Percentiles rank a stretch among this genome's conserved stretches.
These are phyloP conservation scores for Sclerotinia minor DNA, from an alignment of 2,329 filamentous ascomycete genomes.

Conservation along the genomic window DNA sequence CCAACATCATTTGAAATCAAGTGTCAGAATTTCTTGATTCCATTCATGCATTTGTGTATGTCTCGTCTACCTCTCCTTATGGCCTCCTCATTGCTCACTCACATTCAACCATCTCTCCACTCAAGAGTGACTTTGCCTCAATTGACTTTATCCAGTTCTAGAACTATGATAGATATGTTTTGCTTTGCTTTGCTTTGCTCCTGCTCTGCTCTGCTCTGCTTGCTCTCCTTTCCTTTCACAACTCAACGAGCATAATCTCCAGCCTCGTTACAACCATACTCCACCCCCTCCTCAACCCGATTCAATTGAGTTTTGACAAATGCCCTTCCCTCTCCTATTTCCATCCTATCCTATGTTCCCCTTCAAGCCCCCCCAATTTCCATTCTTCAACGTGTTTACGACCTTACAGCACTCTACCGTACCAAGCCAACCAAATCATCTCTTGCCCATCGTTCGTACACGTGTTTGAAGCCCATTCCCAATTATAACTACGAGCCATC, in stretches of 20 bases:
- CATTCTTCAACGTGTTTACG: constrained; percentile 15
- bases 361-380: neutral
- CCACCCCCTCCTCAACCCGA: constrained; percentile 17
- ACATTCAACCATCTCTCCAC: neutral
- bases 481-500: constrained; percentile 7
- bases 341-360: neutral
- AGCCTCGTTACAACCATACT: constrained; percentile 16
- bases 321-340: neutral
- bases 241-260: constrained; percentile 23
- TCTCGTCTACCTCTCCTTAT: constrained; percentile 9
- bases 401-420: constrained; percentile 4
- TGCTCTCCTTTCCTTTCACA: constrained; percentile 1
- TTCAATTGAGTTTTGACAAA: constrained; percentile 7
- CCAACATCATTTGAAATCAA: constrained; percentile 14
- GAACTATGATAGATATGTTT: constrained; percentile 6
- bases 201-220: neutral
- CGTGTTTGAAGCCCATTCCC: constrained; percentile 11
- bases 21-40: constrained; percentile 1
- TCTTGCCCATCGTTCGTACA: constrained; percentile 17
- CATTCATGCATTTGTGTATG: constrained; percentile 14
- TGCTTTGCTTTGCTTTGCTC: neutral
- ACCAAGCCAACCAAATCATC: constrained; percentile 8
- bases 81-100: neutral
- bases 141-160: constrained; percentile 3
- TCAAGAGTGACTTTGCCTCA: constrained; percentile 7